Evolutionary conservation across 768 basidiomycete genomes (phyloP).

Genomic region (Psilocybe subaeruginosa): DNA sequence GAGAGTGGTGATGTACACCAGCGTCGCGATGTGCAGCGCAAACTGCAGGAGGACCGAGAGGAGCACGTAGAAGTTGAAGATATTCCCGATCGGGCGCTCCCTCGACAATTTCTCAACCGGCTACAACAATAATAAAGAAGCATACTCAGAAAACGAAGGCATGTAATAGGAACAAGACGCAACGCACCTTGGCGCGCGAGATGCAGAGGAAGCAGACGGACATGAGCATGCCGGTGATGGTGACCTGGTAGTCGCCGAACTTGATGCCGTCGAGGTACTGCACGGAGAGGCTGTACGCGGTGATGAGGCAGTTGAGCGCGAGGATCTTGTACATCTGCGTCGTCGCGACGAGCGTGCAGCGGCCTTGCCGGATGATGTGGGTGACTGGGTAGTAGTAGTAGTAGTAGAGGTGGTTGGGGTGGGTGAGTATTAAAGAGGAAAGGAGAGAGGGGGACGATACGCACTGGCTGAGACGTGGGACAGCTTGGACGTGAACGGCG

Average conservation of each 20-base stretch:
- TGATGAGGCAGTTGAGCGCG: conserved; percentile 96
- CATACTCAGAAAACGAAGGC: not conserved
- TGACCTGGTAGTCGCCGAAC: conserved; percentile 98
- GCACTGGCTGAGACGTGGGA: conserved; percentile 95
- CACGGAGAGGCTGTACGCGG: conserved; percentile 97
- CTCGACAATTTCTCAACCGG: conserved; percentile 95
- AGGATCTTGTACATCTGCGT: conserved; percentile 99
- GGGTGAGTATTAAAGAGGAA: not conserved
- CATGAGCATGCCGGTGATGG: conserved; percentile 96
- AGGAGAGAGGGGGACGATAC: conserved; percentile 30
- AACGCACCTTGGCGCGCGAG: conserved; percentile 88
- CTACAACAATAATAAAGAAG: conserved; percentile 38
- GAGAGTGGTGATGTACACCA: conserved; percentile 93
- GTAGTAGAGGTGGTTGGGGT: not conserved
- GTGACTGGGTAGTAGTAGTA: conserved; percentile 57
- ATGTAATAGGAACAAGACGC: not conserved
- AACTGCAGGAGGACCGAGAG: conserved; percentile 93
- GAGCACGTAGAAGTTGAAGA: conserved; percentile 96
- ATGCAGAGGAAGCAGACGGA: conserved; percentile 98
- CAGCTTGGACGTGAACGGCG: conserved; percentile 97
- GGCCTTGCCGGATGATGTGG: conserved; percentile 97
- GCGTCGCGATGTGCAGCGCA: conserved; percentile 85
- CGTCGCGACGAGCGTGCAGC: conserved; percentile 97
- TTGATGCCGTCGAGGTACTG: conserved; percentile 99
- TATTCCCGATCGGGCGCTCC: conserved; percentile 92